Percentiles rank a stretch among this genome's conserved stretches.
These are phyloP conservation scores for Sporothrix curviconia DNA, from an alignment of 2,329 filamentous ascomycete species.

Conservation along the genomic window DNA sequence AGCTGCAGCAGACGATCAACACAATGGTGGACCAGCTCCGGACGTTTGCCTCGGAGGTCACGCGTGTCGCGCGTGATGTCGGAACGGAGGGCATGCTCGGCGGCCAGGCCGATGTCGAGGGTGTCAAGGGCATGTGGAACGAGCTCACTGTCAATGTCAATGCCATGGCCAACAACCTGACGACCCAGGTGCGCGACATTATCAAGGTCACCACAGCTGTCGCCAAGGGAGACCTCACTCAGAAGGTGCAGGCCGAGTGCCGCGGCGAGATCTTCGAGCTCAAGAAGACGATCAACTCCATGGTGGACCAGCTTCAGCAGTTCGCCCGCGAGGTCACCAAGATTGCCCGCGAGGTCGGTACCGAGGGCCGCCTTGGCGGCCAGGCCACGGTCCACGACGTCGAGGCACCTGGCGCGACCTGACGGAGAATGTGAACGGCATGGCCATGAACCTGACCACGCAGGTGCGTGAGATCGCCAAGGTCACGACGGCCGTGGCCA, in stretches of 20 bases:
- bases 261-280: conserved; percentile 88
- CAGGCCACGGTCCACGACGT: conserved; percentile 96
- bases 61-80: conserved; percentile 74
- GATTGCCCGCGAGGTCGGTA: conserved; percentile 92
- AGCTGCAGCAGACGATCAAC: conserved; percentile 80
- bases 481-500: conserved; percentile 90
- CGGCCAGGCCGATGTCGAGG: conserved; percentile 75
- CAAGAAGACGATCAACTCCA: conserved; percentile 97
- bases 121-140: conserved; percentile 84
- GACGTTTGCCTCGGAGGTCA: conserved; percentile 79
- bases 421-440: conserved; percentile 93
- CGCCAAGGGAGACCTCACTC: conserved; percentile 82
- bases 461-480: conserved; percentile 97
- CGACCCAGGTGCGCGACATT: conserved; percentile 89
- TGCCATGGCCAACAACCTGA: conserved; percentile 81
- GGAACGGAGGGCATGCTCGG: conserved; percentile 78
- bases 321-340: conserved; percentile 97
- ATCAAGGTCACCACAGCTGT: conserved; percentile 71
- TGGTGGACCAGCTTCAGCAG: conserved; percentile 96
- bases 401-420: conserved; percentile 93
- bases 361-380: conserved; percentile 86
- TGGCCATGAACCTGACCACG: conserved; percentile 96
- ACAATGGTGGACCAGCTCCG: conserved; percentile 83
- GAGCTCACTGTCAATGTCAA: conserved; percentile 81
- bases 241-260: conserved; percentile 91